A percentile compares a stretch with the other conserved stretches of the same genome.
Conservation (phyloP, 2,329 filamentous ascomycete genomes). For the Dothistroma pini region DNA sequence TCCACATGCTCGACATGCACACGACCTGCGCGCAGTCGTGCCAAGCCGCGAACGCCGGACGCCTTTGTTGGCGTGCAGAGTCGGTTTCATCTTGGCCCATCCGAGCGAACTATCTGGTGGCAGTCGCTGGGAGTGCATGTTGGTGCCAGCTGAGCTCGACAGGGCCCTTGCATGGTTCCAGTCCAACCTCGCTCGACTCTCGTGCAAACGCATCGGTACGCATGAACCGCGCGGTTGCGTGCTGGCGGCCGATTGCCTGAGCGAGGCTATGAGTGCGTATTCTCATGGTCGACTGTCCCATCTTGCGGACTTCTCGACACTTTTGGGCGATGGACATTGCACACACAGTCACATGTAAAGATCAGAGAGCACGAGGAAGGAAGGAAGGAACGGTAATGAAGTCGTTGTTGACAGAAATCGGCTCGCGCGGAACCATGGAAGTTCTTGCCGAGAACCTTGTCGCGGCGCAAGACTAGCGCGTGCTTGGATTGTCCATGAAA, state of each 20-base stretch:
- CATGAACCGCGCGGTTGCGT: neutral
- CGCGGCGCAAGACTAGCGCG: too few species aligned
- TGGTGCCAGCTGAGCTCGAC: neutral
- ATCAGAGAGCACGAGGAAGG: too few species aligned
- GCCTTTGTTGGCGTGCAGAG: neutral
- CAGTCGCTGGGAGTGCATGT: neutral
- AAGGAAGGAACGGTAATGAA: too few species aligned
- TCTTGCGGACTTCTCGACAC: too few species aligned
- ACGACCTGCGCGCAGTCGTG: neutral
- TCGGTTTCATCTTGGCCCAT: neutral
- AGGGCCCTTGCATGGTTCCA: neutral
- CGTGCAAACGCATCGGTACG: neutral
- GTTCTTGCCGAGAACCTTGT: too few species aligned
- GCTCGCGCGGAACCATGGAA: too few species aligned
- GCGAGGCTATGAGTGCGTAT: too few species aligned
- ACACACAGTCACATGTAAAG: too few species aligned
- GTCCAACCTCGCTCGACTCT: neutral
- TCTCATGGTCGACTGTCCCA: too few species aligned
- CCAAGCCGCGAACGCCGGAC: conserved; percentile 1
- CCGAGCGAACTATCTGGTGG: neutral
- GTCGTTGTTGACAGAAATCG: too few species aligned
- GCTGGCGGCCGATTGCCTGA: neutral
- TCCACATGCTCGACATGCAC: neutral
- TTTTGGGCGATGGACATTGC: too few species aligned
- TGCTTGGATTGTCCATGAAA: too few species aligned